A percentile compares a stretch with the other conserved stretches of the same genome.
Evolutionary conservation across 768 basidiomycete species (phyloP).

Genomic region (Leucocoprinus leucothites): DNA sequence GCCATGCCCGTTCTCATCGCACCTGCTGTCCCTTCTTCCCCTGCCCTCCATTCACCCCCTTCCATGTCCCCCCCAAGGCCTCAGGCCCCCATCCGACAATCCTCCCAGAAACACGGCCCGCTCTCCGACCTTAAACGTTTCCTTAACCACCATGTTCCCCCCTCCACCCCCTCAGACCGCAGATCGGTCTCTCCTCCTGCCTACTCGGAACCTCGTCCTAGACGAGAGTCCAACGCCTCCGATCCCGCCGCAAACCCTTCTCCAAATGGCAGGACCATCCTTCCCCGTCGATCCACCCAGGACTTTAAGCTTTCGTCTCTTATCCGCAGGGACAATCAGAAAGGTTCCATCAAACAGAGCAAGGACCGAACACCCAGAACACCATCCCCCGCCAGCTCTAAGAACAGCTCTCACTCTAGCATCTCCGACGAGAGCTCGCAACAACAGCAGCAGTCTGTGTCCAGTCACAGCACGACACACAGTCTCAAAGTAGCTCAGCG

Average conservation of each 20-base stretch:
- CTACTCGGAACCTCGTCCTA: conserved; percentile 17
- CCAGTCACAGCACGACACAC: conserved; percentile 10
- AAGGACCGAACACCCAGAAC: conserved; percentile 44
- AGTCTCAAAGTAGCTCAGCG: conserved; percentile 17
- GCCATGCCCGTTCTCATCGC: conserved; percentile 13
- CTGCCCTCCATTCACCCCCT: conserved; percentile 13
- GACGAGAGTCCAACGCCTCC: conserved; percentile 19
- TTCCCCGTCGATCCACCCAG: conserved; percentile 21
- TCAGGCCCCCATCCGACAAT: conserved; percentile 17
- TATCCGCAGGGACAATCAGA: conserved; percentile 16
- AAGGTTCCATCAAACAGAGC: conserved; percentile 34
- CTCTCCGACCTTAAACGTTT: conserved; percentile 94
- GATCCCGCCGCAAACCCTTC: conserved; percentile 8
- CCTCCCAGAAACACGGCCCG: conserved; percentile 55
- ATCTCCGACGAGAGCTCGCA: conserved; percentile 22
- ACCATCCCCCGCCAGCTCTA: conserved; percentile 29
- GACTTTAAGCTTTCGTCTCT: conserved; percentile 26
- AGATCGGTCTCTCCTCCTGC: conserved; percentile 15
- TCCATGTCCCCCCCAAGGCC: conserved; percentile 15
- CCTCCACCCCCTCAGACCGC: conserved; percentile 23
- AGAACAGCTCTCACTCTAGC: conserved; percentile 19
- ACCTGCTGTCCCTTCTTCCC: conserved; percentile 10
- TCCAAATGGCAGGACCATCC: conserved; percentile 23
- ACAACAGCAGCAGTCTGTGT: conserved; percentile 14
- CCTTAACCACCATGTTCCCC: conserved; percentile 86